phyloP scores from a whole-genome alignment of 129 eudicot genomes.

The Heracleum sosnowskyi region DNA sequence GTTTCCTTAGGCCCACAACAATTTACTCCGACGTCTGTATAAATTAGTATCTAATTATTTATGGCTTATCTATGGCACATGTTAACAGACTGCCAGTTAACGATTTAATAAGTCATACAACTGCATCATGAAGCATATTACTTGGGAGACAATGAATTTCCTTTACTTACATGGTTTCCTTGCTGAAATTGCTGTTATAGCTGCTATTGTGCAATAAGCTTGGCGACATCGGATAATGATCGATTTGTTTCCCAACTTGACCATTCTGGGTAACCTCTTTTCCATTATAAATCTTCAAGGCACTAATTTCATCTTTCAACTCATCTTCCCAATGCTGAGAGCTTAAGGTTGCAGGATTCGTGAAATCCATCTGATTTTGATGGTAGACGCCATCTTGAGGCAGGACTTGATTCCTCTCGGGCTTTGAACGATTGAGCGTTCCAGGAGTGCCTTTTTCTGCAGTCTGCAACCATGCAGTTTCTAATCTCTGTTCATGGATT shows the following conservation, averaged over 20 bases:
- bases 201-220: conserved; percentile 76
- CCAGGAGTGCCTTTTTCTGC: conserved; percentile 88
- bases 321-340: conserved; percentile 72
- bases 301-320: conserved; percentile 56
- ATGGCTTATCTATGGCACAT: too few relatives aligned
- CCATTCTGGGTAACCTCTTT: conserved; percentile 38
- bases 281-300: conserved; percentile 48
- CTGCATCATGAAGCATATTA: neutral
- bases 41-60: neutral
- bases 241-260: conserved; percentile 27
- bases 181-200: conserved; percentile 37
- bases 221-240: conserved; percentile 56
- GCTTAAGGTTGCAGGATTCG: conserved; percentile 28
- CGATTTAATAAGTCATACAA: too few relatives aligned
- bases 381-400: conserved; percentile 58
- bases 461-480: conserved; percentile 95
- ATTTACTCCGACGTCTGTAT: neutral
- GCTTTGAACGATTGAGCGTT: conserved; percentile 55
- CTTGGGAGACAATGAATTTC: neutral
- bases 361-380: conserved; percentile 32
- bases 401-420: conserved; percentile 88
- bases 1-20: neutral
- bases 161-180: conserved; percentile 53
- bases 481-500: conserved; percentile 81
- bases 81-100: too few relatives aligned